A percentile compares a stretch with the other conserved stretches of the same genome.
phyloP scores from a whole-genome alignment of 2,329 filamentous ascomycete species.

The Pseudopithomyces maydicus region DNA sequence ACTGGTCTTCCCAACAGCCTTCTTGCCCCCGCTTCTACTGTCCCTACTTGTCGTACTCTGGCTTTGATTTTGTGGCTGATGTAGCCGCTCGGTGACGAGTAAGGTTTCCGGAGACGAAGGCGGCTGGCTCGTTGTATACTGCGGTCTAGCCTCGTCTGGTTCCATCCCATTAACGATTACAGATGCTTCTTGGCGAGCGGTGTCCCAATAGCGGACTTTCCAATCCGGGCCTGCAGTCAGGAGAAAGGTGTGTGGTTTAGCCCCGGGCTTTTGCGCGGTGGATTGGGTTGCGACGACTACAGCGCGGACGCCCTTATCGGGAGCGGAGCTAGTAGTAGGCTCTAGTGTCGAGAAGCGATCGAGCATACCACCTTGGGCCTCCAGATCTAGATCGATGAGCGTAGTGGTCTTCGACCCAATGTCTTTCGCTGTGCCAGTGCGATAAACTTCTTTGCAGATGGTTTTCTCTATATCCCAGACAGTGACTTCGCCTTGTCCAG shows the following conservation, averaged over 20 bases:
- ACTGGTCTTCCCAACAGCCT: constrained; percentile 50
- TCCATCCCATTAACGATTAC: constrained; percentile 79
- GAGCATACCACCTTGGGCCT: constrained; percentile 83
- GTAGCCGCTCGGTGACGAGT: constrained; percentile 45
- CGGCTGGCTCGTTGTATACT: constrained; percentile 57
- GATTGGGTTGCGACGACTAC: constrained; percentile 75
- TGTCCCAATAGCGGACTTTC: constrained; percentile 93
- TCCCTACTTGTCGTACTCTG: constrained; percentile 19
- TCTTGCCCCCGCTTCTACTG: constrained; percentile 34
- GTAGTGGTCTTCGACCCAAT: constrained; percentile 60
- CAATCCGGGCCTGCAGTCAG: constrained; percentile 88
- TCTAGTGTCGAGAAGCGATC: constrained; percentile 76
- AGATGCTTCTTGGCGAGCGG: constrained; percentile 77
- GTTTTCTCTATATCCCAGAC: constrained; percentile 95
- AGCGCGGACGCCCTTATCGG: constrained; percentile 73
- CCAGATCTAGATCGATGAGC: constrained; percentile 87
- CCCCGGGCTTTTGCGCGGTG: constrained; percentile 70
- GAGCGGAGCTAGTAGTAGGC: constrained; percentile 54
- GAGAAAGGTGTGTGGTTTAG: constrained; percentile 75
- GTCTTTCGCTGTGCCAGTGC: constrained; percentile 55
- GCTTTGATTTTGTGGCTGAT: constrained; percentile 22
- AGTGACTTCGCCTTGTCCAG: constrained; percentile 84
- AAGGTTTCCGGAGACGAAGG: constrained; percentile 44
- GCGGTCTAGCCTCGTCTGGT: constrained; percentile 72
- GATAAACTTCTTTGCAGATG: constrained; percentile 86